Evolutionary conservation across 2,329 filamentous ascomycete species (phyloP).

Genomic region (Periconia macrospinosa): DNA sequence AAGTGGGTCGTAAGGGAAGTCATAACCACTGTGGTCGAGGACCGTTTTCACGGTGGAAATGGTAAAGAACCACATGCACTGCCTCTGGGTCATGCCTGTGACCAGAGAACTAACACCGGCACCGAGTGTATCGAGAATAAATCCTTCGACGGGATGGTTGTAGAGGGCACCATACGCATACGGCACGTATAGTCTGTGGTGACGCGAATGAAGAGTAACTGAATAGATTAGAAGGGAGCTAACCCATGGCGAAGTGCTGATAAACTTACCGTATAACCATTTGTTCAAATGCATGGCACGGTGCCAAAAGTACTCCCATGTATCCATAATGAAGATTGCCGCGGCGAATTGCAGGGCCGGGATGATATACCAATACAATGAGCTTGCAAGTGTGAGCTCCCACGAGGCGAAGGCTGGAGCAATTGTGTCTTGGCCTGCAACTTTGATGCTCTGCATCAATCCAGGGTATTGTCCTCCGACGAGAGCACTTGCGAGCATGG

Average conservation of each 20-base stretch:
- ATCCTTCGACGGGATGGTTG: conserved; percentile 94
- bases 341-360: conserved; percentile 76
- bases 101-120: conserved; percentile 82
- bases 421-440: conserved; percentile 51
- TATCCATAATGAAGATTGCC: conserved; percentile 79
- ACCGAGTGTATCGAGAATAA: conserved; percentile 88
- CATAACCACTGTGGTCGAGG: conserved; percentile 95
- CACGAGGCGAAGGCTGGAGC: conserved; percentile 78
- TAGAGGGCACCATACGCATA: conserved; percentile 97
- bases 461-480: conserved; percentile 81
- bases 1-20: conserved; percentile 92
- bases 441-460: conserved; percentile 62
- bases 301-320: conserved; percentile 98
- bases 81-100: conserved; percentile 78
- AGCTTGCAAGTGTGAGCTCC: conserved; percentile 75
- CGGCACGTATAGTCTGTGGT: conserved; percentile 95
- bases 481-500: conserved; percentile 73
- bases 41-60: conserved; percentile 93
- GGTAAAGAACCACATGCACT: conserved; percentile 88
- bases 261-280: conserved; percentile 83
- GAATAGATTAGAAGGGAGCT: conserved; percentile 9
- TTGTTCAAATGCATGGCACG: conserved; percentile 96
- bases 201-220: conserved; percentile 90
- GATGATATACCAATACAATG: conserved; percentile 77
- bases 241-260: background rate